Conservation (phyloP, 176 grass and related monocot species). For the Triticum timopheevii region DNA sequence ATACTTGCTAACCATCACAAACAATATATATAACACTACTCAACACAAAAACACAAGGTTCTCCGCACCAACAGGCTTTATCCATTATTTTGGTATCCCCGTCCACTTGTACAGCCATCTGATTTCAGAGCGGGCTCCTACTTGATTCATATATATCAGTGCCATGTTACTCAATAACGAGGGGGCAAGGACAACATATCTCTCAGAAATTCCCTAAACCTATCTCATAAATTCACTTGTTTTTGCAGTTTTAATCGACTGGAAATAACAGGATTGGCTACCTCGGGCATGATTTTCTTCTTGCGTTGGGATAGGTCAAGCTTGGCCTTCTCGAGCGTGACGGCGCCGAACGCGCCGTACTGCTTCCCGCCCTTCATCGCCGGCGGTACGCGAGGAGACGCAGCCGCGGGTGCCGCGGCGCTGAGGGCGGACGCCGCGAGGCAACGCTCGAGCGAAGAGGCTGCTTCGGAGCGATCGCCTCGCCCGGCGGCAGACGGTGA, state of each 20-base stretch:
- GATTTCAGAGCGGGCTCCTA: neutral
- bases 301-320: constrained; percentile 54
- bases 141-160: neutral
- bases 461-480: constrained; percentile 24
- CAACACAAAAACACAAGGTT: neutral
- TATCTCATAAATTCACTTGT: neutral
- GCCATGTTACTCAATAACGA: neutral
- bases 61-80: neutral
- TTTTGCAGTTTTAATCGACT: neutral
- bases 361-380: constrained; percentile 65
- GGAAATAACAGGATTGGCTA: constrained; percentile 30
- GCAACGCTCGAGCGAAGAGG: constrained; percentile 52
- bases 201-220: constrained; percentile 22
- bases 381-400: constrained; percentile 20
- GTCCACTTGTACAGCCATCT: neutral
- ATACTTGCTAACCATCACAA: neutral
- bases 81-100: constrained; percentile 11
- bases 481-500: constrained; percentile 26
- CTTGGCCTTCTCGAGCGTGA: constrained; percentile 73
- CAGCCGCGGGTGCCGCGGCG: constrained; percentile 25
- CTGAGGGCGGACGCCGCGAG: constrained; percentile 21
- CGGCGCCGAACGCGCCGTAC: constrained; percentile 56
- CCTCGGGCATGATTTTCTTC: constrained; percentile 70
- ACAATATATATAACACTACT: neutral
- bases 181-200: neutral